Evolutionary conservation across 371 early-diverging fungal species (phyloP), one percentile per base, ranked within the genome.

Genomic region (Mucor indicus): DNA sequence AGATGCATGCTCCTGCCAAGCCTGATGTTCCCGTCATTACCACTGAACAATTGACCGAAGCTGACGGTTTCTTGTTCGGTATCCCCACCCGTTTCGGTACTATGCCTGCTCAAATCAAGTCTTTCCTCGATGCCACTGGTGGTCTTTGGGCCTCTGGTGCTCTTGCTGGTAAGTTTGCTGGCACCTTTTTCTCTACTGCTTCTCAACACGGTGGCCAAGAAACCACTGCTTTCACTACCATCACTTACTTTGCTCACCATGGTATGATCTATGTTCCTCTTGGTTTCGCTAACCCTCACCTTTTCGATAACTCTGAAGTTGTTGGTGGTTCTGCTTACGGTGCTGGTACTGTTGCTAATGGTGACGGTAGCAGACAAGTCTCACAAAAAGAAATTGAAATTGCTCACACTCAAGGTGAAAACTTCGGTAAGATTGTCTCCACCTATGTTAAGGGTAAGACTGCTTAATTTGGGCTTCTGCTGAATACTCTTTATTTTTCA

Each of bases 21-120:
- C 72, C 72, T 38, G 65, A 78, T 48, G 59, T 86, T 15, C 89
- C 92, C 7, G 67, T 79, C 39, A 75, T 87, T 47, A 62, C 75
- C 11, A 62, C 81, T 19, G 75, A 72, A 16, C 69, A 84, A 15
- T 60, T 92, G 10, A 61, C 53, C 9, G 75, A 86, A 39, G 84
- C 86, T 25, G 94, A 93, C 60, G 93, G 87, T 16, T 62, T 87
- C 62, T 53, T 93, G 31, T 86, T 90, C 56, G 93, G 93, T 31
- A 69, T 92, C 48, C 86, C 87, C 27, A 86, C 89, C 36, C 73
- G 86, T 24, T 89, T 78, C 55, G 91, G 91, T 32, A 62, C 58
- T 32, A 67, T 84, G 38, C 84, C 91, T 0, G 89, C 91, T 25
- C 93, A 93, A 55, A 60, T 92, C 60, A 85, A 87, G 62, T 54